Conservation (phyloP, 805 yeast genomes). For the Nakazawaea laoshanensis region DNA sequence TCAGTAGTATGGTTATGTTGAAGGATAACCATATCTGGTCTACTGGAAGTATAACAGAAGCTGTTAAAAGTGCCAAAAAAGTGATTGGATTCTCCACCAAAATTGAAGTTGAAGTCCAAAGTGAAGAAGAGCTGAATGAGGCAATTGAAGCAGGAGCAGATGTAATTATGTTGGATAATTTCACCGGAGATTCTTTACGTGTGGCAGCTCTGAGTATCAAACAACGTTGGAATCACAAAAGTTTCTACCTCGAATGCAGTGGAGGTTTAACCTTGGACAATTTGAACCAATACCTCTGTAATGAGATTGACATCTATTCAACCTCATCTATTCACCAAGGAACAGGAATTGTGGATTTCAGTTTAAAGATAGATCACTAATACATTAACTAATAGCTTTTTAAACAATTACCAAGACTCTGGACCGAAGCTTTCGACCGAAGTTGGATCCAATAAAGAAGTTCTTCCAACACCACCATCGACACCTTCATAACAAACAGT, state of each 20-base stretch:
- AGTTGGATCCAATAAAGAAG: conserved; percentile 12
- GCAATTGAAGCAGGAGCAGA: conserved; percentile 96
- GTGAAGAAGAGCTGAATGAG: conserved; percentile 79
- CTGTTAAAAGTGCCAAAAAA: conserved; percentile 65
- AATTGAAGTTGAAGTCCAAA: conserved; percentile 88
- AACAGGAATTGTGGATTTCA: conserved; percentile 72
- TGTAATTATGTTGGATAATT: conserved; percentile 90
- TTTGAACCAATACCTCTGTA: conserved; percentile 54
- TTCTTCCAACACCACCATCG: conserved; percentile 26
- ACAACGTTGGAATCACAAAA: conserved; percentile 38
- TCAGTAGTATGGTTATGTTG: conserved; percentile 91
- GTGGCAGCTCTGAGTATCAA: conserved; percentile 59
- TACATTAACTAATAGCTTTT: background rate
- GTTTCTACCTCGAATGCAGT: conserved; percentile 77
- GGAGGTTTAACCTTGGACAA: conserved; percentile 81
- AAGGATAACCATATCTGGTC: conserved; percentile 93
- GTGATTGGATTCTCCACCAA: conserved; percentile 87
- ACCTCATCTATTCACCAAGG: conserved; percentile 94
- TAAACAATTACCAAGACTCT: conserved; percentile 2
- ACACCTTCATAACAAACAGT: conserved; percentile 24
- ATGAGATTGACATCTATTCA: conserved; percentile 82
- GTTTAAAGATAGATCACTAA: conserved; percentile 53
- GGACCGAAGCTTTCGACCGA: conserved; percentile 31
- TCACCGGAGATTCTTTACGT: conserved; percentile 56
- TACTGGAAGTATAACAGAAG: conserved; percentile 83